Evolutionary conservation across 495 filamentous ascomycete species (phyloP), one percentile per base, ranked within the genome.

Genomic region (Penicillium ochrochloron): DNA sequence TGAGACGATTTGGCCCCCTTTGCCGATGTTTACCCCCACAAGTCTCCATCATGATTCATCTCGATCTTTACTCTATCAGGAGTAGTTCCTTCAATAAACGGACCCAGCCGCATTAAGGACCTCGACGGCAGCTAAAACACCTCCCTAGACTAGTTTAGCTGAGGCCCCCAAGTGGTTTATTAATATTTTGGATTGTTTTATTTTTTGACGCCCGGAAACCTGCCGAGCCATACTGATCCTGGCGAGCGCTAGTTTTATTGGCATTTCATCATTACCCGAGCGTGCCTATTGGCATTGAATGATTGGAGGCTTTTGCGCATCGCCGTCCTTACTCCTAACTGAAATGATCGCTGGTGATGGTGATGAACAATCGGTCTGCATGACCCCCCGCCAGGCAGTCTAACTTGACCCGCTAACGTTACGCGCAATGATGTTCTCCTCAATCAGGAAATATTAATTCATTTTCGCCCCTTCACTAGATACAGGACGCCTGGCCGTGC

Each of bases 81-180:
- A 23, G 48, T 52, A 52, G 48, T 31, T n/a, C 5, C 25, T 29
- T 52, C 25, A 25, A 31, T 2, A 25, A 11, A 48, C 44, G 25
- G 25, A 29, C 5, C 48, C 48, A 51, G 48, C 48, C 44, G n/a
- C 19, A 46, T 23, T 29, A 12, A 51, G 23, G 48, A 19, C 48
- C 46, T 11, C 29, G 25, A 52, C 9, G 6, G 15, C 17, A 14
- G 46, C 23, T 15, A 31, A 52, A 27, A 48, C 27, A 52, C 48
- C 48, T 52, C 48, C 48, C 48, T 52, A 52, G 9, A 15, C 2
- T 17, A 31, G 48, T 52, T 31, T 52, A 52, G 48, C 14, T n/a
- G 25, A 11, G 25, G 48, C 4, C 25, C 27, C 23, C 25, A 31
- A 12, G 21, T 31, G 25, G 21, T 27, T 21, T 19, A 14, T 6